Evolutionary conservation across 2,329 filamentous ascomycete species (phyloP).

Genomic region (Plenodomus lindquistii): DNA sequence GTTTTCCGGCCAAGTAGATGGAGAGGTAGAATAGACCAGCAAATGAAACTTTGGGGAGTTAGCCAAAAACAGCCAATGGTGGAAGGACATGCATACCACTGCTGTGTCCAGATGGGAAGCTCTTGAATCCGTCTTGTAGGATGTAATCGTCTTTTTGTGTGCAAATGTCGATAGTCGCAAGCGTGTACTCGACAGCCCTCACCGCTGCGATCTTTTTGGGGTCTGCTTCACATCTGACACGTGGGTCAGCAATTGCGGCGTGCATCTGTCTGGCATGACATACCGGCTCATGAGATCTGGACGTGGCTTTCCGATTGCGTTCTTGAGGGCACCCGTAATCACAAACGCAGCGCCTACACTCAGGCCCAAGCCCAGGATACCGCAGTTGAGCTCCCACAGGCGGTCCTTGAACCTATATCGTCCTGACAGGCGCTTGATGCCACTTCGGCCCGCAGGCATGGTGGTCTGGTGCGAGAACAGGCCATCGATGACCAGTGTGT

Average conservation of each 20-base stretch:
- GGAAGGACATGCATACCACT: constrained; percentile 49
- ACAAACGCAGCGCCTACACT: constrained; percentile 60
- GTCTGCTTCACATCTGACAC: neutral
- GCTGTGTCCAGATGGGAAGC: constrained; percentile 62
- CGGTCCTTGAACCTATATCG: constrained; percentile 59
- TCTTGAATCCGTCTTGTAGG: constrained; percentile 63
- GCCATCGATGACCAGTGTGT: constrained; percentile 62
- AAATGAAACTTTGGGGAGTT: constrained; percentile 54
- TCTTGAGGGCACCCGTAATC: constrained; percentile 62
- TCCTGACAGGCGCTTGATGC: constrained; percentile 45
- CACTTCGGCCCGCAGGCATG: constrained; percentile 29
- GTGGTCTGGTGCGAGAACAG: constrained; percentile 57
- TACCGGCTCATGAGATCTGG: constrained; percentile 63
- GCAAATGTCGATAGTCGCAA: constrained; percentile 50
- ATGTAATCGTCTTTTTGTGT: constrained; percentile 54
- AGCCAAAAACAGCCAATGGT: constrained; percentile 8
- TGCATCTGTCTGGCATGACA: constrained; percentile 10
- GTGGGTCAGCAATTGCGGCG: neutral
- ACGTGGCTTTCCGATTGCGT: constrained; percentile 62
- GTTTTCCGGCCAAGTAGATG: constrained; percentile 62
- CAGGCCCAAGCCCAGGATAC: constrained; percentile 60
- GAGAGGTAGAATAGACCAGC: constrained; percentile 64
- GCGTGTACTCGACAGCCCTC: constrained; percentile 11
- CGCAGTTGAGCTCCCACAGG: constrained; percentile 66
- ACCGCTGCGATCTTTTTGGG: constrained; percentile 24